Evolutionary conservation across 2,329 filamentous ascomycete species (phyloP), one percentile per base, ranked within the genome.

Genomic region (Neobulgaria alba): DNA sequence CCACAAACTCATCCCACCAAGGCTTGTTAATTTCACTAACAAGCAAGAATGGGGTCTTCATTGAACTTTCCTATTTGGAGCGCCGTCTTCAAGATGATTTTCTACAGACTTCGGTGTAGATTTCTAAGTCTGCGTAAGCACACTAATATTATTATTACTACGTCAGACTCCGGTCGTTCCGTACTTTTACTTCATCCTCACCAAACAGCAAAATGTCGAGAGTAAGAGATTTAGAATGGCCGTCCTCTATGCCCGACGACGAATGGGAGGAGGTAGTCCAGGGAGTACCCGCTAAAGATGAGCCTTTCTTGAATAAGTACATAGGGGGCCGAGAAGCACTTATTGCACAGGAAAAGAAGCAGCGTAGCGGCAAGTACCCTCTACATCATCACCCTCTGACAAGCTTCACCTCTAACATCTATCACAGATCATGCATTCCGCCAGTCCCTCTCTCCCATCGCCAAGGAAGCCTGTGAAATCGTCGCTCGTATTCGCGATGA

Each of bases 221-320:
- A 43, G 47, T 56, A 14, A 49, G 46, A 33, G 50, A 58, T 35
- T 40, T 57, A 23, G 29, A 33, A 29, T 58, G 55, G 56, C 55
- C 57, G 10, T 57, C 57, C 12, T 36, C 39, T 10, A 54, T 60
- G 42, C 46, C 53, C 34, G 69, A 77, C 29, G 67, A 77, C 41
- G 75, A 79, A 41, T 82, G 75, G 75, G 67, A 66, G 20, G 73
- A 77, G 49, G 59, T 80, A 45, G 60, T 66, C 33, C 61, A 69
- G 44, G 74, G 71, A n/a, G 63, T 82, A 29, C 78, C 78, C 3
- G 61, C 63, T 2, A 63, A 63, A 15, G 66, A 75, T 8, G 86
- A 94, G 54, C 77, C 82, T 0, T 88, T 94, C 61, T 74, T 95
- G 34, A 77, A 86, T 54, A 79, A 90, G 59, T 95, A 94, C 57